Conservation (phyloP, 306 rosid species). For the Quercus wislizeni region DNA sequence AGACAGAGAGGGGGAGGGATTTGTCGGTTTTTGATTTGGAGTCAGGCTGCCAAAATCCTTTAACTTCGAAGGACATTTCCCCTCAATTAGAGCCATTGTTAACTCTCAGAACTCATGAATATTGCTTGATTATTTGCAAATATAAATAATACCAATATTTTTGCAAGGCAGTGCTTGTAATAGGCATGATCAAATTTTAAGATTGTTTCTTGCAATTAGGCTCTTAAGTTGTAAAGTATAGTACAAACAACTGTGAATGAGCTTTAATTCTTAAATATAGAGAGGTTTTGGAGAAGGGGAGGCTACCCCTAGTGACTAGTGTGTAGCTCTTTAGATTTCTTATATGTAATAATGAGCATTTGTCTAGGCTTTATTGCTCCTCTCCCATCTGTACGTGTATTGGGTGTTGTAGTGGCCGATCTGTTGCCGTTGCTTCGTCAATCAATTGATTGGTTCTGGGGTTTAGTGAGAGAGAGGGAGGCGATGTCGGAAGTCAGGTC, state of each 20-base stretch:
- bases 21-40: slow-evolving; percentile 50
- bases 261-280: not conserved
- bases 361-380: not conserved
- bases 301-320: not conserved
- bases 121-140: slow-evolving; percentile 2
- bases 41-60: slow-evolving; percentile 45
- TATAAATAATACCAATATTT: not conserved
- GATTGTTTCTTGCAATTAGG: slow-evolving; percentile 12
- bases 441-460: no score
- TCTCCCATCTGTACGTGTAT: no score
- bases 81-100: slow-evolving; percentile 73
- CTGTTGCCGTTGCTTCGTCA: no score
- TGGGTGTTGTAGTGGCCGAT: no score
- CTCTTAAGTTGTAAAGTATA: not conserved
- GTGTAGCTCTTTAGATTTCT: not conserved
- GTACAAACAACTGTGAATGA: not conserved
- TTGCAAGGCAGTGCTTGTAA: slow-evolving; percentile 14
- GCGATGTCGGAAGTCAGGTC: no score
- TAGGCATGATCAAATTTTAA: slow-evolving; percentile 26
- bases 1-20: slow-evolving; percentile 45
- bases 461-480: no score
- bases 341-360: no score
- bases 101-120: slow-evolving; percentile 45
- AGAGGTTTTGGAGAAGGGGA: not conserved
- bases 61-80: slow-evolving; percentile 29